These are phyloP conservation scores for Pelargonium nanum DNA, from an alignment of 345 rosid species.

Conservation along the genomic window DNA sequence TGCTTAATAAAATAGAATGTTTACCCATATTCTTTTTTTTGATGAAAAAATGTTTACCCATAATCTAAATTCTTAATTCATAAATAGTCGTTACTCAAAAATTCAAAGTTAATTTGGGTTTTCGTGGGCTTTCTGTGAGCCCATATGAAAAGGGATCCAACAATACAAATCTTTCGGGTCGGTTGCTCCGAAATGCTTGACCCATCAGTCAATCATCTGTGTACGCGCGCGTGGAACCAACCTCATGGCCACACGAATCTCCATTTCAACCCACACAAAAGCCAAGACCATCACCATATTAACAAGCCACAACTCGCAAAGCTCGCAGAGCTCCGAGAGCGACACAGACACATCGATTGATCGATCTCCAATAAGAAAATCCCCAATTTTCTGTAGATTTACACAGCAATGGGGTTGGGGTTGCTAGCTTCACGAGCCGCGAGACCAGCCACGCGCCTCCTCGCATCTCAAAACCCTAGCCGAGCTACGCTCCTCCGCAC, in stretches of 20 bases:
- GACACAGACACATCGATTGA: neutral
- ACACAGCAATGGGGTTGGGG: constrained; percentile 55
- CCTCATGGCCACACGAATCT: neutral
- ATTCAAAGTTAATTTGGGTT: too few relatives aligned
- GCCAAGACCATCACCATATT: too few relatives aligned
- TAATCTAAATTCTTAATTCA: too few relatives aligned
- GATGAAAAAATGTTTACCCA: too few relatives aligned
- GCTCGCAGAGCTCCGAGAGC: neutral
- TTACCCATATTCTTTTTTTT: too few relatives aligned
- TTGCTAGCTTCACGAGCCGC: constrained; percentile 60
- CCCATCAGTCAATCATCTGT: neutral
- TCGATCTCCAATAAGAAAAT: neutral
- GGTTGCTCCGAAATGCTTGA: neutral
- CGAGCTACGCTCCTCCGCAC: constrained; percentile 36
- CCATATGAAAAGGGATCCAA: neutral
- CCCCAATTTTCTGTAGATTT: too few relatives aligned
- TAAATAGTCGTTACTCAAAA: too few relatives aligned
- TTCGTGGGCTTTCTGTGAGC: too few relatives aligned
- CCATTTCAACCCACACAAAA: neutral
- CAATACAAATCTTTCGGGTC: neutral
- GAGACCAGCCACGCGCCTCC: constrained; percentile 29
- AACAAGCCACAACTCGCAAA: neutral
- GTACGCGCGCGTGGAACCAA: neutral
- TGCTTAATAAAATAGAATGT: too few relatives aligned
- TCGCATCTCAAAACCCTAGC: constrained; percentile 24